A percentile compares a stretch with the other conserved stretches of the same genome.
Conservation (phyloP, 2,329 filamentous ascomycete genomes). For the Cordyceps fumosorosea region DNA sequence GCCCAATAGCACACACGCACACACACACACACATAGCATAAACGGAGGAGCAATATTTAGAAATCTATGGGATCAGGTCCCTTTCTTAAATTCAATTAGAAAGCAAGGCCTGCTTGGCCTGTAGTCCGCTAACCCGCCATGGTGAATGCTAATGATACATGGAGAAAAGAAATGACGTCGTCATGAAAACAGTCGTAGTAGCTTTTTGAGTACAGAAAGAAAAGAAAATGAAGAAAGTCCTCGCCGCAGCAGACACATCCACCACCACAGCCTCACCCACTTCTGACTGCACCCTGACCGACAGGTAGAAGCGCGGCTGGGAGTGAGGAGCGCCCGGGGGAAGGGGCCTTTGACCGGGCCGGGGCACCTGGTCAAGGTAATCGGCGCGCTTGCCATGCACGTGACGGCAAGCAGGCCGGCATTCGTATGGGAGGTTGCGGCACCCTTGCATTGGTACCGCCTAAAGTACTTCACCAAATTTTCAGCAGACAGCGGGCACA, state of each 20-base stretch:
- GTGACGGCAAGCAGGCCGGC: no score
- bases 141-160: background rate
- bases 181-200: background rate
- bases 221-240: background rate
- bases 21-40: background rate
- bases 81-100: background rate
- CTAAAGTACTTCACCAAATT: no score
- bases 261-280: background rate
- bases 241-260: background rate
- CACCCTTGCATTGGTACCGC: no score
- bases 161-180: background rate
- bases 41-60: background rate
- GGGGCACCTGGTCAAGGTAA: no score
- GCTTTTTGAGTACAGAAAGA: background rate
- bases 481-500: background rate
- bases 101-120: background rate
- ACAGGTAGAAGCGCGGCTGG: background rate
- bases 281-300: background rate
- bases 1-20: background rate
- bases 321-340: no score
- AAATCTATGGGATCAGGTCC: background rate
- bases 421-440: no score
- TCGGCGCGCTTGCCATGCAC: no score
- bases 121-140: background rate
- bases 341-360: no score